Evolutionary conservation across 495 filamentous ascomycete genomes (phyloP).

Genomic region (Penicillium verhagenii): DNA sequence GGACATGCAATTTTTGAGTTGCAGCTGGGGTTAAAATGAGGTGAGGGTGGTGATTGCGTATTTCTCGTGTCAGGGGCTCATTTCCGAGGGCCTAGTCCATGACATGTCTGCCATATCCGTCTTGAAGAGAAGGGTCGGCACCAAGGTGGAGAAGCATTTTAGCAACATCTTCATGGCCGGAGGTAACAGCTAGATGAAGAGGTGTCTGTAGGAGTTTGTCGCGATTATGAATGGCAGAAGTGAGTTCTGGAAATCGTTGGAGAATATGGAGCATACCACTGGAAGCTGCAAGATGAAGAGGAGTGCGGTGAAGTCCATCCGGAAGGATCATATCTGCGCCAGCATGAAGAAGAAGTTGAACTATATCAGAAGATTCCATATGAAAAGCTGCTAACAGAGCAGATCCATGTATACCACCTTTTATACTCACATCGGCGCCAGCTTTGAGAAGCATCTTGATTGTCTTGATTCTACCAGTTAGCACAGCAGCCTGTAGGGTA

Average conservation of each 20-base stretch:
- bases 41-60: slow-evolving; percentile 2
- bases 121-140: slow-evolving; percentile 8
- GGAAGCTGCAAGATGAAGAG: slow-evolving; percentile 7
- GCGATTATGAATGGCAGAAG: background rate
- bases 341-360: slow-evolving; percentile 5
- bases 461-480: background rate
- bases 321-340: slow-evolving; percentile 2
- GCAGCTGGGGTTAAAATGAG: background rate
- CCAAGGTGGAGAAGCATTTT: background rate
- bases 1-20: slow-evolving; percentile 3
- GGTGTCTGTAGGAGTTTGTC: background rate
- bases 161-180: slow-evolving; percentile 4
- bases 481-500: background rate
- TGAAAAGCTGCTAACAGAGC: slow-evolving; percentile 1
- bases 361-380: background rate
- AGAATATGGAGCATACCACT: background rate
- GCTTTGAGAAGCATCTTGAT: background rate
- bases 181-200: slow-evolving; percentile 2
- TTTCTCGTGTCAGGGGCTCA: background rate
- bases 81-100: slow-evolving; percentile 7
- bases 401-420: background rate
- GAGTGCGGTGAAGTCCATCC: slow-evolving; percentile 2
- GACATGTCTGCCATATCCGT: slow-evolving; percentile 9
- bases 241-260: background rate
- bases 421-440: background rate